phyloP scores from a whole-genome alignment of 2,329 filamentous ascomycete genomes.

The Cyphellophora attinorum region DNA sequence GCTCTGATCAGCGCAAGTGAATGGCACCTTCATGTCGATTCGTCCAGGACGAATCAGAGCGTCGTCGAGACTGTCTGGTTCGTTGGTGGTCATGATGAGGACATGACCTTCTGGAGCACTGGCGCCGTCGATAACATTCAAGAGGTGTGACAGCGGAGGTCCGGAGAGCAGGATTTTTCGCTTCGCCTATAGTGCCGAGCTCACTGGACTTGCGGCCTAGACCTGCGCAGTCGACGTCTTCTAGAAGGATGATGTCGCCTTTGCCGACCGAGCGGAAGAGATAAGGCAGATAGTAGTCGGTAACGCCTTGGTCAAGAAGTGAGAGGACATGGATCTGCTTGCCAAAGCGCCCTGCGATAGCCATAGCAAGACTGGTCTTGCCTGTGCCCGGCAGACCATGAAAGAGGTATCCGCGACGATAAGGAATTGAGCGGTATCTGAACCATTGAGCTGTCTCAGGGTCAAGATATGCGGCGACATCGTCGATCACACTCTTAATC shows the following conservation, averaged over 20 bases:
- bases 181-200: neutral
- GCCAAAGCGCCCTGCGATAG: slow-evolving; percentile 55
- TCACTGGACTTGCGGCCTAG: slow-evolving; percentile 25
- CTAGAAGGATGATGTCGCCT: slow-evolving; percentile 56
- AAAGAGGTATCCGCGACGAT: slow-evolving; percentile 68
- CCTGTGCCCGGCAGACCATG: slow-evolving; percentile 67
- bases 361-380: slow-evolving; percentile 63
- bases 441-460: slow-evolving; percentile 14
- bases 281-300: slow-evolving; percentile 50
- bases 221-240: slow-evolving; percentile 60
- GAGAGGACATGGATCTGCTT: slow-evolving; percentile 58
- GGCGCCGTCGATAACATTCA: slow-evolving; percentile 77
- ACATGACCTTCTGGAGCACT: slow-evolving; percentile 68
- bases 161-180: too few species aligned
- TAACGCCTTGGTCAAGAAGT: slow-evolving; percentile 50
- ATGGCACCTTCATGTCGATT: slow-evolving; percentile 59
- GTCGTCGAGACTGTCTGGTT: slow-evolving; percentile 60
- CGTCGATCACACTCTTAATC: slow-evolving; percentile 56
- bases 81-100: slow-evolving; percentile 74
- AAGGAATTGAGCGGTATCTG: slow-evolving; percentile 48
- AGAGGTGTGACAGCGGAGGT: slow-evolving; percentile 64
- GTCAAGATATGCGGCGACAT: slow-evolving; percentile 65
- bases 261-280: slow-evolving; percentile 54
- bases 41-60: slow-evolving; percentile 64
- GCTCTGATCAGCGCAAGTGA: slow-evolving; percentile 26